Percentiles rank a stretch among this genome's conserved stretches.
Evolutionary conservation across 208 protist genomes (phyloP).

Genomic region (Acanthamoeba healyi): DNA sequence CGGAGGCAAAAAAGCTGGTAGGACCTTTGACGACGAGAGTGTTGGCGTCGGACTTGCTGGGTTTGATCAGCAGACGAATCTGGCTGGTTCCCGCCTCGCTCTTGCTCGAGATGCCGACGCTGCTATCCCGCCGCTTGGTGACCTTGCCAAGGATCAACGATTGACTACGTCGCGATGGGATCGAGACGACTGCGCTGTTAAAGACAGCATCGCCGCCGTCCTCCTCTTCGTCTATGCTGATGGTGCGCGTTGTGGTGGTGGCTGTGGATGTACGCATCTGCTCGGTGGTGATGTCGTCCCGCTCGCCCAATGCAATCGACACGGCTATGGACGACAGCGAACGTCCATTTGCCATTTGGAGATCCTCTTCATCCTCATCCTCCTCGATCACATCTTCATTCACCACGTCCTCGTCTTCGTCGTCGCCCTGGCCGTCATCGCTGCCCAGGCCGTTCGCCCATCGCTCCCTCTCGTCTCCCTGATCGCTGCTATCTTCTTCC

Average conservation of each 20-base stretch:
- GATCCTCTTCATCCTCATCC: neutral
- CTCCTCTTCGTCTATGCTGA: neutral
- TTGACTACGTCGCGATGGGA: neutral
- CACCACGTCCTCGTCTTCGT: neutral
- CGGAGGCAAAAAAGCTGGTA: neutral
- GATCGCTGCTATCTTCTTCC: neutral
- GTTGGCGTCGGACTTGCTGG: neutral
- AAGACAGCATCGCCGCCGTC: neutral
- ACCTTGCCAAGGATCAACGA: no score
- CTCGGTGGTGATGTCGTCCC: conserved; percentile 3
- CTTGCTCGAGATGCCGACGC: neutral
- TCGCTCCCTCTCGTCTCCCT: neutral
- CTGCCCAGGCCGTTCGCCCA: neutral
- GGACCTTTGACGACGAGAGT: conserved; percentile 6
- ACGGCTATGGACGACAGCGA: conserved; percentile 19
- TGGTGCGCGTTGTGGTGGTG: conserved; percentile 1
- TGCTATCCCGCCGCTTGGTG: neutral
- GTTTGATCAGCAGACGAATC: conserved; percentile 34
- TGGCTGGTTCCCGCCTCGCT: neutral
- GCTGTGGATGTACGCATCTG: neutral
- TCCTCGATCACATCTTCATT: neutral
- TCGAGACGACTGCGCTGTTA: neutral
- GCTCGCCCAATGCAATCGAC: conserved; percentile 11
- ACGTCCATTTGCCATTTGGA: neutral
- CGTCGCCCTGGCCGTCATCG: neutral